Conservation (phyloP, 164 flowering plant species). For the Hamamelis virginiana region DNA sequence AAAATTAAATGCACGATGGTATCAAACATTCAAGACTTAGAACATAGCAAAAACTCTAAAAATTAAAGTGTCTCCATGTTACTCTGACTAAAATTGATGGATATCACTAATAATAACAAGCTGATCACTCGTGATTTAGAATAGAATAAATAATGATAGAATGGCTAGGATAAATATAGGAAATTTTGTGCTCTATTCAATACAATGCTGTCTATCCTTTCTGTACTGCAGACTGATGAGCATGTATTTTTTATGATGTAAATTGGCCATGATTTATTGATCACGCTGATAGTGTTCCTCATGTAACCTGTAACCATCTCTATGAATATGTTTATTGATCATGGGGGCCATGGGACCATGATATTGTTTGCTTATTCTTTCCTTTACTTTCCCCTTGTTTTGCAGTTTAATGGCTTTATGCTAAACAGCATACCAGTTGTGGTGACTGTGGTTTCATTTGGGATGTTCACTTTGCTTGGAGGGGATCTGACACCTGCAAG, state of each 20-base stretch:
- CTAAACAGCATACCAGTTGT: slow-evolving; percentile 89
- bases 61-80: not conserved
- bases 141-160: not conserved
- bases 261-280: not conserved
- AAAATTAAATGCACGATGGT: not conserved
- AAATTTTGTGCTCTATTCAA: not conserved
- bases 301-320: not conserved
- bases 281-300: not conserved
- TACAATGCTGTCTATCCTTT: not conserved
- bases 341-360: not conserved
- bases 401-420: slow-evolving; percentile 87
- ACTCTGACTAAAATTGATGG: not conserved
- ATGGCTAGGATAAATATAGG: not conserved
- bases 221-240: not conserved
- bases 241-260: not conserved
- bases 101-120: not conserved
- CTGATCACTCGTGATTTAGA: not conserved
- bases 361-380: not conserved
- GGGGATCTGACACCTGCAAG: slow-evolving; percentile 96
- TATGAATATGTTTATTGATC: not conserved
- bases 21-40: not conserved
- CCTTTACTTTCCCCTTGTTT: slow-evolving; percentile 11
- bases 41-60: not conserved
- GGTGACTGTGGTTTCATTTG: slow-evolving; percentile 96
- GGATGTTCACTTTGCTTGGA: slow-evolving; percentile 90